A percentile compares a stretch with the other conserved stretches of the same genome.
Conservation (phyloP, 2,329 filamentous ascomycete genomes). For the Falciphora oryzae region DNA sequence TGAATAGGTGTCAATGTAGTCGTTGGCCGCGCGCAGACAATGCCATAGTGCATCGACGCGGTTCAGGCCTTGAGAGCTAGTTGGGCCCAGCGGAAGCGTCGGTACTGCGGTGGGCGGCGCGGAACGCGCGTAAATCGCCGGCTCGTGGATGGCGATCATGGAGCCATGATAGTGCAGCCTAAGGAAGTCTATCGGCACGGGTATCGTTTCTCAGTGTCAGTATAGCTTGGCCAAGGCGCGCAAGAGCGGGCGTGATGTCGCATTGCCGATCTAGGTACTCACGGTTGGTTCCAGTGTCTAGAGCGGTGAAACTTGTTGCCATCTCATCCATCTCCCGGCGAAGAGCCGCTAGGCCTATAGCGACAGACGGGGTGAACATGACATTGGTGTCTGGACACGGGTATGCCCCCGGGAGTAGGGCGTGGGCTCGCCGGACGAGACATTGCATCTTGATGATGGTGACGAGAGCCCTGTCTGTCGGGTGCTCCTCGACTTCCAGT, state of each 20-base stretch:
- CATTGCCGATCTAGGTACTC: not conserved
- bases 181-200: constrained; percentile 19
- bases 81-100: not conserved
- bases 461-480: constrained; percentile 27
- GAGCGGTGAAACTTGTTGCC: not conserved
- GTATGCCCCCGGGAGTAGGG: constrained; percentile 21
- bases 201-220: not conserved
- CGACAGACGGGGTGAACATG: constrained; percentile 21
- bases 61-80: constrained; percentile 18
- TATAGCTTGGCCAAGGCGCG: not conserved
- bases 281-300: not conserved
- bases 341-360: constrained; percentile 28
- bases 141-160: constrained; percentile 32
- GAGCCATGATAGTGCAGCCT: constrained; percentile 28
- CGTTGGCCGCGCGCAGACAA: constrained; percentile 25
- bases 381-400: constrained; percentile 10
- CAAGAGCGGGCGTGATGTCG: no score
- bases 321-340: constrained; percentile 27
- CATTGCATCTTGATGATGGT: constrained; percentile 29
- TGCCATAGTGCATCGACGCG: constrained; percentile 32
- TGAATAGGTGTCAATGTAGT: constrained; percentile 23
- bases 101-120: constrained; percentile 3
- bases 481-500: constrained; percentile 21
- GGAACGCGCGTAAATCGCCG: constrained; percentile 25
- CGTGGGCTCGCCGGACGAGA: constrained; percentile 24